Evolutionary conservation across 2,329 filamentous ascomycete genomes (phyloP).

Genomic region (Calonectria pauciramosa): DNA sequence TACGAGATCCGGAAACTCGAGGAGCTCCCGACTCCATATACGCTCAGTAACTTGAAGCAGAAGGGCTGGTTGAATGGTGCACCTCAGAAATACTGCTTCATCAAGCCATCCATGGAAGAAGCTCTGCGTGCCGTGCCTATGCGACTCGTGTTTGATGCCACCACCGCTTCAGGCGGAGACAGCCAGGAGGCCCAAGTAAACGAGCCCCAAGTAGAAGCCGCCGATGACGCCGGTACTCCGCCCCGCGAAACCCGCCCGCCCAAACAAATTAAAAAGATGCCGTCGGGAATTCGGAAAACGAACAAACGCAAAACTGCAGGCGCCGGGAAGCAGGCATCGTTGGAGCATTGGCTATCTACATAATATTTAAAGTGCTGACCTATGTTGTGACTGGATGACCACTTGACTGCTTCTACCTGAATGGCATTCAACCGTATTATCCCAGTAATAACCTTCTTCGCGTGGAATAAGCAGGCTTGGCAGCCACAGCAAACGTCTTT

Average conservation of each 20-base stretch:
- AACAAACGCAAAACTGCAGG: neutral
- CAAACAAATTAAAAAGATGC: neutral
- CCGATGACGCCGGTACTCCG: neutral
- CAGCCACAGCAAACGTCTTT: too few relatives aligned
- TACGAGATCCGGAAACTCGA: slow-evolving; percentile 2
- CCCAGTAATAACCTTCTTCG: neutral
- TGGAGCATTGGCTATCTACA: neutral
- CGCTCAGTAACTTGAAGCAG: neutral
- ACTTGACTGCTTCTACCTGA: neutral
- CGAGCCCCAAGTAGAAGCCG: neutral
- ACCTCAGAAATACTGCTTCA: slow-evolving; percentile 1
- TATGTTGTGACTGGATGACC: neutral
- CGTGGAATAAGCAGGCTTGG: neutral
- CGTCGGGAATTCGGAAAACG: neutral
- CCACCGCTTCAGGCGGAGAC: neutral
- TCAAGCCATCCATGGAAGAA: neutral
- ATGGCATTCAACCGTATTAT: neutral
- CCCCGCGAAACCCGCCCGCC: neutral
- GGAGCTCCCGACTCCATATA: neutral
- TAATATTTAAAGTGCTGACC: neutral
- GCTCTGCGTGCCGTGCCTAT: neutral
- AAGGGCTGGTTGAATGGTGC: neutral
- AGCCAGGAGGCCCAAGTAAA: neutral
- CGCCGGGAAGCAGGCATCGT: neutral
- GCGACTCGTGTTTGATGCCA: neutral